Evolutionary conservation across 805 yeast genomes (phyloP), one percentile per base, ranked within the genome.

Genomic region (Debaryomyces tyrocola): DNA sequence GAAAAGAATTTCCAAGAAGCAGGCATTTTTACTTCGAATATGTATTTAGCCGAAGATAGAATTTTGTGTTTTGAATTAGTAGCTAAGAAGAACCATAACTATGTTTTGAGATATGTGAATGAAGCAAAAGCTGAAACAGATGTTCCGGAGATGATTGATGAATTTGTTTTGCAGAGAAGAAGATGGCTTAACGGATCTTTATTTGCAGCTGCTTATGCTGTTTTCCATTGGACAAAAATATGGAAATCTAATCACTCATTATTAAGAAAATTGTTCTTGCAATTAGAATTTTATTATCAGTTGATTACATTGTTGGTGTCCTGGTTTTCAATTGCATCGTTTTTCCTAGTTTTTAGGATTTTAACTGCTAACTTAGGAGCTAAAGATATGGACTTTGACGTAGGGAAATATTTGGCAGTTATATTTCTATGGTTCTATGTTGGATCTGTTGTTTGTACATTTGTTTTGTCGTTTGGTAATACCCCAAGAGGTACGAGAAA

Each of bases 121-220:
- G 79, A 84, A 46, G 96, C 97, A 4, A 81, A 81, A 52, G 98
- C 97, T 0, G 90, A 88, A 54, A 94, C 98, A 3, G 98, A 94
- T 77, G 98, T 90, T 42, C 98, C 98, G 6, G 97, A 91, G 60
- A 75, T 78, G n/a, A 77, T 91, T 37, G 86, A 96, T n/a, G 98
- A 94, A 62, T 90, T 94, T 60, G 88, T 92, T 44, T 81, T 94
- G 46, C 99, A 92, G 72, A 85, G 99, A 73, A 85, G 99, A 73
- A 84, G 99, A 75, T 92, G 99, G 99, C 78, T 92, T 50, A 92
- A 92, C 66, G 99, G 99, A 64, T 96, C 99, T 2, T 80, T 94
- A 62, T 94, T 94, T 71, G 98, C 99, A 0, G 98, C 98, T 3
- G 74, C 91, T 45, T 94, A 87, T 63, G 84, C 97, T 2, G 88